Evolutionary conservation across 768 basidiomycete species (phyloP).

Genomic region (Lactifluus subvellereus): DNA sequence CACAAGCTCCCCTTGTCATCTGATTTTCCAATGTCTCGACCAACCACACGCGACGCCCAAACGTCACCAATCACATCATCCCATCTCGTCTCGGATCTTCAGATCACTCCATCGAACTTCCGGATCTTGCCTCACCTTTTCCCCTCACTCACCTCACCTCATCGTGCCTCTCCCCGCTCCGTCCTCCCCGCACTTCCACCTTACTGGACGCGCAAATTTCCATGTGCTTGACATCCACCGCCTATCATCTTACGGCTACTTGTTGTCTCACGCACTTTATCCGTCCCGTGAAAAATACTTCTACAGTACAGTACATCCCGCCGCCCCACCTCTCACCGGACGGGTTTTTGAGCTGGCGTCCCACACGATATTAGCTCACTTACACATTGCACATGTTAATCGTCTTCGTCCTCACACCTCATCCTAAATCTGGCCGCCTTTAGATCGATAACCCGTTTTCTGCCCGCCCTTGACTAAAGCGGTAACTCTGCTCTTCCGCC

Average conservation of each 20-base stretch:
- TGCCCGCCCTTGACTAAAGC: slow-evolving; percentile 6
- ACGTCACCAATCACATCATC: slow-evolving; percentile 22
- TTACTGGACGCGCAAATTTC: not conserved
- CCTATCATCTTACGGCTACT: not conserved
- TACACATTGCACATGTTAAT: not conserved
- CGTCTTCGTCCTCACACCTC: not conserved
- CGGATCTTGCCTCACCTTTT: slow-evolving; percentile 4
- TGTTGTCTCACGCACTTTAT: not conserved
- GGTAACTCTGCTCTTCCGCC: slow-evolving; percentile 7
- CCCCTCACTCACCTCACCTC: not conserved
- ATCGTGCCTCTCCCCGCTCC: slow-evolving; percentile 1
- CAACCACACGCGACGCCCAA: slow-evolving; percentile 8
- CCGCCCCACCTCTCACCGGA: not conserved
- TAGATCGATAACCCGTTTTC: slow-evolving; percentile 15
- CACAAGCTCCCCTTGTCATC: slow-evolving; percentile 21
- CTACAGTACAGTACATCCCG: not conserved
- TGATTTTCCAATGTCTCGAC: slow-evolving; percentile 12
- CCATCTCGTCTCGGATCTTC: slow-evolving; percentile 15
- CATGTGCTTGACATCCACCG: slow-evolving; percentile 11
- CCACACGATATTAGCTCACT: not conserved
- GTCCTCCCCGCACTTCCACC: slow-evolving; percentile 5
- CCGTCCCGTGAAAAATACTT: not conserved
- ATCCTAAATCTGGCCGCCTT: not conserved
- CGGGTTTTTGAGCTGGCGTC: not conserved
- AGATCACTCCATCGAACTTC: slow-evolving; percentile 14